Evolutionary conservation across 768 basidiomycete species (phyloP).

Genomic region (Zangia roseola): DNA sequence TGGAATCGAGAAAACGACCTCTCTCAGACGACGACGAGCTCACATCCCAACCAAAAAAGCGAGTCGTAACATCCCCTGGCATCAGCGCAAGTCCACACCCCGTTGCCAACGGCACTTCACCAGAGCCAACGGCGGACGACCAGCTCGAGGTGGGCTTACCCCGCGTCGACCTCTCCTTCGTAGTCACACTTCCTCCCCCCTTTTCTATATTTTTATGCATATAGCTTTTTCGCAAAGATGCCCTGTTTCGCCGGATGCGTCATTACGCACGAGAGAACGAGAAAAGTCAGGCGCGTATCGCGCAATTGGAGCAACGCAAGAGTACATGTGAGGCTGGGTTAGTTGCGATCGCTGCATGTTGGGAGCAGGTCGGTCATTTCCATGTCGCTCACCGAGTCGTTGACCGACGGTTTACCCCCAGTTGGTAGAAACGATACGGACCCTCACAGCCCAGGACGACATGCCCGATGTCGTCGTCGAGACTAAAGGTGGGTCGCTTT

Average conservation of each 20-base stretch:
- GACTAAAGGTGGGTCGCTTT: conserved; percentile 37
- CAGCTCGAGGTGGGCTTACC: conserved; percentile 60
- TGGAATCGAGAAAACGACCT: conserved; percentile 63
- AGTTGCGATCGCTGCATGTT: conserved; percentile 74
- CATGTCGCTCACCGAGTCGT: neutral
- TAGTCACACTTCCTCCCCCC: conserved; percentile 21
- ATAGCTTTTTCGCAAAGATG: conserved; percentile 84
- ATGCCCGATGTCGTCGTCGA: conserved; percentile 42
- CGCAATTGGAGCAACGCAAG: conserved; percentile 64
- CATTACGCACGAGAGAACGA: conserved; percentile 78
- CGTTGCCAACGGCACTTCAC: conserved; percentile 38
- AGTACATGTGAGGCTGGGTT: conserved; percentile 67
- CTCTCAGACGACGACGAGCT: conserved; percentile 50
- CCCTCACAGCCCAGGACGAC: conserved; percentile 53
- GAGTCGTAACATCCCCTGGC: conserved; percentile 42
- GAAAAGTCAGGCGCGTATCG: conserved; percentile 57
- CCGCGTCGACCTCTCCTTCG: conserved; percentile 18
- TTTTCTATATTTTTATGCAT: conserved; percentile 9
- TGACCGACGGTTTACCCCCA: conserved; percentile 26
- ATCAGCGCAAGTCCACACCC: conserved; percentile 48
- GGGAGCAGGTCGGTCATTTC: conserved; percentile 64
- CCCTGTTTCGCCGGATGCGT: conserved; percentile 81
- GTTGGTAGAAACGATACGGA: conserved; percentile 67
- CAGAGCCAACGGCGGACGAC: conserved; percentile 50
- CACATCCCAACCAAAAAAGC: conserved; percentile 50